Conservation (phyloP, 495 filamentous ascomycete genomes). For the Chaetomium fimeti region DNA sequence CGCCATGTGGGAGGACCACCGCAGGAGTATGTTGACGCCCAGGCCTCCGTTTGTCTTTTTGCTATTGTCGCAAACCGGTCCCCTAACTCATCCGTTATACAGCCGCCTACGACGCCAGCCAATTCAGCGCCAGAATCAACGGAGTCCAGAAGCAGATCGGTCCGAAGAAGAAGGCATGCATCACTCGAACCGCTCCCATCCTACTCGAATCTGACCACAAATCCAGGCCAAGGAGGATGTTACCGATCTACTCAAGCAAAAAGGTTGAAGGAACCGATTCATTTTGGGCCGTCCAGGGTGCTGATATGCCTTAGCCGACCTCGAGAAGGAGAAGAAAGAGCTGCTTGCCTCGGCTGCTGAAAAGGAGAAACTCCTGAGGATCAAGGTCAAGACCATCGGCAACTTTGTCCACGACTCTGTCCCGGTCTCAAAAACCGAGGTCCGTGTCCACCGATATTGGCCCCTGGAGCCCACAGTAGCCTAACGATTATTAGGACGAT, state of each 20-base stretch:
- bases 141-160: constrained; percentile 85
- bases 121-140: constrained; percentile 82
- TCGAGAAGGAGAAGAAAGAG: constrained; percentile 78
- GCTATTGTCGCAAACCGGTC: not conserved
- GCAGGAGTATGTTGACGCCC: constrained; percentile 59
- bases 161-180: constrained; percentile 78
- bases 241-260: constrained; percentile 73
- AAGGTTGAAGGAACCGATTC: constrained; percentile 38
- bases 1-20: constrained; percentile 80
- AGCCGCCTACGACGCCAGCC: constrained; percentile 69
- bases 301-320: constrained; percentile 41
- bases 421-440: constrained; percentile 83
- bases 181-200: constrained; percentile 11
- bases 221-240: constrained; percentile 82
- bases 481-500: constrained; percentile 57
- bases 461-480: not conserved
- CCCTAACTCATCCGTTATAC: not conserved
- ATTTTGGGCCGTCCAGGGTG: not conserved
- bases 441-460: constrained; percentile 38
- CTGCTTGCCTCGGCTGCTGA: constrained; percentile 68
- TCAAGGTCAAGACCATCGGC: constrained; percentile 80
- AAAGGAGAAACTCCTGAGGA: constrained; percentile 66
- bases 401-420: constrained; percentile 93
- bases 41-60: not conserved
- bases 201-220: constrained; percentile 17